Conservation (phyloP, 495 filamentous ascomycete species). For the Pyronema omphalodes region DNA sequence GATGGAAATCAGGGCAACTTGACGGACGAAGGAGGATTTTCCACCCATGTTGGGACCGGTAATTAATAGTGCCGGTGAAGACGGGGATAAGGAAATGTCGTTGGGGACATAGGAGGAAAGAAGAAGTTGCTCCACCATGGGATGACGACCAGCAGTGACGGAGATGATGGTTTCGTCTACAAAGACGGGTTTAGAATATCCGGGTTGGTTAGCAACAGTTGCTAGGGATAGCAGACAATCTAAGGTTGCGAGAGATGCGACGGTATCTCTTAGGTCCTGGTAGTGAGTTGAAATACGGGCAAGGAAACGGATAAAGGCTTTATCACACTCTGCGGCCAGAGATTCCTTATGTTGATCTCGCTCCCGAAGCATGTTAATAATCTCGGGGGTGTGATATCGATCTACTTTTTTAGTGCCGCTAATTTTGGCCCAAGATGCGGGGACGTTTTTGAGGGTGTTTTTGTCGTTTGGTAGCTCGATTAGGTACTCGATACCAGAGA, state of each 20-base stretch:
- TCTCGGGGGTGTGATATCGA: constrained; percentile 86
- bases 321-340: constrained; percentile 78
- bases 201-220: constrained; percentile 63
- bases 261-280: constrained; percentile 70
- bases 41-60: constrained; percentile 99
- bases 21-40: constrained; percentile 85
- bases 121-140: constrained; percentile 87
- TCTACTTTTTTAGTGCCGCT: constrained; percentile 83
- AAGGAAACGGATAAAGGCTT: constrained; percentile 56
- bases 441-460: constrained; percentile 56
- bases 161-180: constrained; percentile 32
- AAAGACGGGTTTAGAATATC: constrained; percentile 77
- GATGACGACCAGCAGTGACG: constrained; percentile 67
- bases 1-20: constrained; percentile 76
- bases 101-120: constrained; percentile 85
- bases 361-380: constrained; percentile 62
- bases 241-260: constrained; percentile 68
- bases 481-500: constrained; percentile 81
- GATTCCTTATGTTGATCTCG: constrained; percentile 90
- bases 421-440: constrained; percentile 85
- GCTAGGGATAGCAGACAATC: constrained; percentile 83
- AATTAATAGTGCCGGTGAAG: constrained; percentile 53
- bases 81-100: constrained; percentile 45
- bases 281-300: constrained; percentile 60
- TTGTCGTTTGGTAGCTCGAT: constrained; percentile 70